A percentile compares a stretch with the other conserved stretches of the same genome.
These are phyloP conservation scores for Areca catechu DNA, from an alignment of 176 grass and related monocot genomes.

Conservation along the genomic window DNA sequence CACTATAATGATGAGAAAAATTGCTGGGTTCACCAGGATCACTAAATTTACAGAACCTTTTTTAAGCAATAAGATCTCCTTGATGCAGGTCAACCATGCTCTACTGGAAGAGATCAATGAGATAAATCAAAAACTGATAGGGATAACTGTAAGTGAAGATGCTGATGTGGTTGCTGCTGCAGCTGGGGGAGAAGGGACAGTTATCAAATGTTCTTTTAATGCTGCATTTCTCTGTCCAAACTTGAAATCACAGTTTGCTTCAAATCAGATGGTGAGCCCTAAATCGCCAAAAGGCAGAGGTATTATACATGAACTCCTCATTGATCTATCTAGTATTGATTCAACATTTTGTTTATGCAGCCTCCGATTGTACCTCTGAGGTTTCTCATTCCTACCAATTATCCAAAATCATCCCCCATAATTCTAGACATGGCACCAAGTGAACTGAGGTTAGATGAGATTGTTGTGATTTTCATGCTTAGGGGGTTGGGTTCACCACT, in stretches of 20 bases:
- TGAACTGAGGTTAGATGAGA: conserved; percentile 53
- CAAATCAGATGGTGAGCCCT: conserved; percentile 60
- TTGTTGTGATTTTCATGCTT: too few relatives aligned
- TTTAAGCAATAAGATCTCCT: background rate
- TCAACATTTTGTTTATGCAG: conserved; percentile 21
- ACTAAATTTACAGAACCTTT: too few relatives aligned
- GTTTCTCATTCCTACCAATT: conserved; percentile 81
- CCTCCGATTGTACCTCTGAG: conserved; percentile 84
- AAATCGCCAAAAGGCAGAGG: too few relatives aligned
- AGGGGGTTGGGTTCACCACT: too few relatives aligned
- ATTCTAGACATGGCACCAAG: conserved; percentile 71
- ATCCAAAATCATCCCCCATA: conserved; percentile 86
- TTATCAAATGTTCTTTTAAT: conserved; percentile 85
- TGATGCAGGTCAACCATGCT: conserved; percentile 60
- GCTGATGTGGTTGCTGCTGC: conserved; percentile 38
- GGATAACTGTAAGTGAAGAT: conserved; percentile 59
- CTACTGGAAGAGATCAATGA: conserved; percentile 74
- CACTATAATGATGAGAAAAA: too few relatives aligned
- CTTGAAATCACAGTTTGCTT: conserved; percentile 78
- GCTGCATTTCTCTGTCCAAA: conserved; percentile 72
- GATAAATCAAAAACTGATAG: conserved; percentile 79
- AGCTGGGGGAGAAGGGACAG: conserved; percentile 60
- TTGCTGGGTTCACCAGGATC: too few relatives aligned
- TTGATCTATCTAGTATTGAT: too few relatives aligned
- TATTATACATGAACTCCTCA: too few relatives aligned